Base-by-base conservation (phyloP, 176 grass and related monocot genomes). In the Olyra latifolia region DNA sequence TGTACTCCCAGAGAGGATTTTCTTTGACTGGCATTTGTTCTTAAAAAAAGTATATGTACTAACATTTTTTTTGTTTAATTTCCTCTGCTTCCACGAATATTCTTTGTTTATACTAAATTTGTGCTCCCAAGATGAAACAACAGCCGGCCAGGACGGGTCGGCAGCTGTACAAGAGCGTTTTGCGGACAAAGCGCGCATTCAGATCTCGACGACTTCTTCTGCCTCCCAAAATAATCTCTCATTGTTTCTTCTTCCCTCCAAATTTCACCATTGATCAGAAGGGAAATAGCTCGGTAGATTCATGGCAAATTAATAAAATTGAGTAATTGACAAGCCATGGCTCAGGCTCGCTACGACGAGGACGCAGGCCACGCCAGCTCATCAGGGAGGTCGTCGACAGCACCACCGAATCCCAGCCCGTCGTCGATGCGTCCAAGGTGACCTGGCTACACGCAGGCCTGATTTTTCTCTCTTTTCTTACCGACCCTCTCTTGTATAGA, bases 291-390 rank as follows among this genome's bases (percentile, higher is more conserved):
- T 22, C 2, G 52, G 22, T 55, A 55, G 52, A 22, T 22, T 22
- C 52, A 55, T 3, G 10, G 17, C 20, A 55, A 22, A 52, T 52
- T 20, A 52, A n/a, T n/a, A n/a, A n/a, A n/a, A n/a, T n/a, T n/a
- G n/a, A n/a, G n/a, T n/a, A n/a, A n/a, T n/a, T n/a, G n/a, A 62
- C 25, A 29, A 29, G 59, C 25, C 12, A 62, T 62, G 59, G 25
- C 25, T 12, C 25, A 39, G 71, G 71, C 45, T 55, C 8, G 20
- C 24, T 44, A 52, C 24, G 71, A 35, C 25, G 71, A 52, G 30
- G 71, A 56, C 25, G 25, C 17, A 20, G 71, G 71, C 45, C 71
- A 74, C 10, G 71, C 71, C 71, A 74, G 71, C 49, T 57, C 71
- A 41, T 74, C 15, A 32, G 27, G 15, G 48, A 74, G 30, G 19